Base-by-base conservation (phyloP, 2,329 filamentous ascomycete species). In the Penicillium sp. region DNA sequence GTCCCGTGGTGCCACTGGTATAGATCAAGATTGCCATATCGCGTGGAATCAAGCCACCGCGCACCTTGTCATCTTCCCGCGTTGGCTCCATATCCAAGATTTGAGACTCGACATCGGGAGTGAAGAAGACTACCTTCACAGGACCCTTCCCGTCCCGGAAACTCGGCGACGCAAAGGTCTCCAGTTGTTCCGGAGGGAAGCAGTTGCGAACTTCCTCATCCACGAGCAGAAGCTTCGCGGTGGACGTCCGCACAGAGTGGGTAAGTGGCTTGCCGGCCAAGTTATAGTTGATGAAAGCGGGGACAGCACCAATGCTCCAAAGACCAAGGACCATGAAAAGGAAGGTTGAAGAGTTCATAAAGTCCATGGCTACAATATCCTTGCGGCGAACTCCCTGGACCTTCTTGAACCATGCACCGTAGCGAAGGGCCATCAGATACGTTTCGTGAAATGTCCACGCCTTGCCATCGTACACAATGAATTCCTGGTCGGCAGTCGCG, bases 281-380 rank as follows among this genome's bases (percentile, higher is more conserved):
- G 71, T 95, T 95, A 76, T 93, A 94, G 76, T 96, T 96, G 77
- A 96, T 89, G 67, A 95, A 91, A 0, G 92, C 92, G 0, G 92
- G 91, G 56, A 87, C 87, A 0, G 90, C 92, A 11, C 92, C 92
- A 59, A 96, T 86, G 33, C 88, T 86, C 91, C 91, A 96, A 35
- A 96, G 76, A 0, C 88, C 92, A 55, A 93, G 80, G 82, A 88
- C 85, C 9, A 96, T 62, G 71, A 93, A 90, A 31, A 94, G 69
- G 69, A 92, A 94, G 3, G 83, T 82, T n/a, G 91, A 87, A 41
- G 87, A 90, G 72, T 96, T 96, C 75, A 89, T 88, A 65, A 91
- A 90, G 73, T 95, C 84, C 66, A 96, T 82, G 9, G 90, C 91
- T 18, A 96, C 89, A 36, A 96, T 86, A 54, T 96, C 90, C 46